These are phyloP conservation scores for Aspergillus brunneoviolaceus DNA, from an alignment of 2,329 filamentous ascomycete genomes.

Conservation along the genomic window DNA sequence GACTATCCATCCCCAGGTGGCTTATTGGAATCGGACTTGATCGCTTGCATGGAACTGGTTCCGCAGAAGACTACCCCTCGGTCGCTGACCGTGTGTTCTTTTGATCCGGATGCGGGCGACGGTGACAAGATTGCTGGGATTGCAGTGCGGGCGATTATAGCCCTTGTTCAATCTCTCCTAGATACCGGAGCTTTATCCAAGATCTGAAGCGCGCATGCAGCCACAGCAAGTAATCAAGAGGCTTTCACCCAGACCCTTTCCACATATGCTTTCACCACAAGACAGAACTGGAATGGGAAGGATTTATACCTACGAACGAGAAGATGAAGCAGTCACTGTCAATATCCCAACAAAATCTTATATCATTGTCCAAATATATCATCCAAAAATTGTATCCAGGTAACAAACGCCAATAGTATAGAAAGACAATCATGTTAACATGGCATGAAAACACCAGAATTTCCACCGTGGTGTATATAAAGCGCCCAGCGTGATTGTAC, in stretches of 20 bases:
- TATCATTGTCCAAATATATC: slow-evolving; percentile 5
- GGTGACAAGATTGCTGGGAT: slow-evolving; percentile 20
- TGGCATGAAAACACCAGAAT: slow-evolving; percentile 10
- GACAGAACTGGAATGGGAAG: too few relatives aligned
- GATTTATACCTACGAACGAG: too few relatives aligned
- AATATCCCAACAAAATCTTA: neutral
- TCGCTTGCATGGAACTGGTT: slow-evolving; percentile 15
- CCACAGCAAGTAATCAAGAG: too few relatives aligned
- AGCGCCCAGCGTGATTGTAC: slow-evolving; percentile 18
- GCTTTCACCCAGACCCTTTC: too few relatives aligned
- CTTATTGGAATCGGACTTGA: slow-evolving; percentile 17
- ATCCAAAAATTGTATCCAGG: neutral
- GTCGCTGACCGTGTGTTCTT: slow-evolving; percentile 21
- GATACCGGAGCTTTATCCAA: neutral
- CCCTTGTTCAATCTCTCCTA: slow-evolving; percentile 6
- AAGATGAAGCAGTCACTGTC: too few relatives aligned
- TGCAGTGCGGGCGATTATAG: slow-evolving; percentile 14
- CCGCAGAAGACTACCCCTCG: slow-evolving; percentile 7
- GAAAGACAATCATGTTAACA: neutral
- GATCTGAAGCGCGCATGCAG: too few relatives aligned
- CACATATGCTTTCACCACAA: too few relatives aligned
- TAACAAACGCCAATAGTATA: neutral
- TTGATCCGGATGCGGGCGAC: slow-evolving; percentile 21
- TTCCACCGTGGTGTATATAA: slow-evolving; percentile 24
- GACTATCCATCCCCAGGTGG: slow-evolving; percentile 38